Evolutionary conservation across 2,329 filamentous ascomycete genomes (phyloP), one percentile per base, ranked within the genome.

Genomic region (Emydomyces testavorans): DNA sequence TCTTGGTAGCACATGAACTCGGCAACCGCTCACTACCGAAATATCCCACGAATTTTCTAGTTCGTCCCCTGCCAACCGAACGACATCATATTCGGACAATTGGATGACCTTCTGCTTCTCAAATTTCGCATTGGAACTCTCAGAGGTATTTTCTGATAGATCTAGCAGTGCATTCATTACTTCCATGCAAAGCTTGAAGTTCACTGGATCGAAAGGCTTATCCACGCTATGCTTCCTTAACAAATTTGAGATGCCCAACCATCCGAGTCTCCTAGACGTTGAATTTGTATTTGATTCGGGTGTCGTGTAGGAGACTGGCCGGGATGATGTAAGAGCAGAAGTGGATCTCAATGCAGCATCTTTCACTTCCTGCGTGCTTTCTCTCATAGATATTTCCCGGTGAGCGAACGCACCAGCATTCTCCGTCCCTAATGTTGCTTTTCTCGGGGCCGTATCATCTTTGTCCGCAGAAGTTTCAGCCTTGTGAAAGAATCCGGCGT

Each of bases 21-120:
- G 58, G 39, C 65, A 68, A 20, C 65, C 66, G 47, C 65, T 63
- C 11, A 56, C 59, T 13, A 66, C 47, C 7, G 53, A 50, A 5
- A 63, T 53, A 48, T 59, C 59, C 60, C 60, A 68, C 6, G 67
- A 57, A 49, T 69, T 69, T 50, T 69, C 66, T 29, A 52, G 50
- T 48, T 57, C 54, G 2, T 58, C 53, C 4, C 66, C 66, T 11
- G 57, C 53, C 35, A 69, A 49, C 7, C 59, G 42, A 0, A 60
- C 62, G 21, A 68, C 53, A 0, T 61, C 64, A 43, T 62, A 60
- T 45, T 69, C 65, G 1, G 62, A 58, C 3, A 69, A 31, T 23
- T 59, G 43, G 13, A 68, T 48, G 40, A 61, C 59, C 52, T 61
- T 62, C 21, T 59, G 56, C 37, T 52, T 56, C 11, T 50, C 53